Conservation (phyloP, 2,329 filamentous ascomycete genomes). For the Colletotrichum eremochloae region DNA sequence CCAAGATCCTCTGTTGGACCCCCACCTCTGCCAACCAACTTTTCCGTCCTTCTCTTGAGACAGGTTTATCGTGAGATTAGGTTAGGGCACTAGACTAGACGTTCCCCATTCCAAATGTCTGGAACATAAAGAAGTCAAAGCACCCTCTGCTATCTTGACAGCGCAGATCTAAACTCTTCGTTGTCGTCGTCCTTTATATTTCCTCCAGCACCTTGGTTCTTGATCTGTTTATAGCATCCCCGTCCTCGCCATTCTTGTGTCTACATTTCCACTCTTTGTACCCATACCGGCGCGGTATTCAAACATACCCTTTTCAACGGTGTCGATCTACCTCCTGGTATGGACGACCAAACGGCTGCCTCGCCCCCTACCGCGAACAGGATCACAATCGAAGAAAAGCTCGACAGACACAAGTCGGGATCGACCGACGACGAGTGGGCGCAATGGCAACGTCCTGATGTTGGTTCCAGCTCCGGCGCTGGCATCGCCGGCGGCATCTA, state of each 20-base stretch:
- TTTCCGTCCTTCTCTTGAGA: conserved; percentile 24
- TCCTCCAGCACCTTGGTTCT: background rate
- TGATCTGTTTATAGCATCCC: background rate
- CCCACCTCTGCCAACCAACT: conserved; percentile 21
- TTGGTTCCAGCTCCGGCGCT: conserved; percentile 40
- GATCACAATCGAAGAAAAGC: conserved; percentile 39
- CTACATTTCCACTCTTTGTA: conserved; percentile 13
- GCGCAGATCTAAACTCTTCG: background rate
- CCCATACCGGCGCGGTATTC: conserved; percentile 22
- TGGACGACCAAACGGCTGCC: conserved; percentile 6
- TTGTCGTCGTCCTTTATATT: background rate
- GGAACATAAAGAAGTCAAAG: conserved; percentile 19
- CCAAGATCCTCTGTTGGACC: conserved; percentile 25
- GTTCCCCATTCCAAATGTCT: background rate
- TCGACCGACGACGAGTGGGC: conserved; percentile 35
- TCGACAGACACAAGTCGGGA: conserved; percentile 23
- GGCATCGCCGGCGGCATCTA: conserved; percentile 43
- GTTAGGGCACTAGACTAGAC: conserved; percentile 23
- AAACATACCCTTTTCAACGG: no score
- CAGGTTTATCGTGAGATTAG: conserved; percentile 37
- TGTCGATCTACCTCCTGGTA: conserved; percentile 1
- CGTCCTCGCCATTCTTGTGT: background rate
- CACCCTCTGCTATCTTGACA: background rate
- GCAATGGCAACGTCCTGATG: conserved; percentile 25
- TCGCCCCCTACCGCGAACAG: conserved; percentile 6